Conservation (phyloP, 1,139 yeast species). For the Candida gigantensis region DNA sequence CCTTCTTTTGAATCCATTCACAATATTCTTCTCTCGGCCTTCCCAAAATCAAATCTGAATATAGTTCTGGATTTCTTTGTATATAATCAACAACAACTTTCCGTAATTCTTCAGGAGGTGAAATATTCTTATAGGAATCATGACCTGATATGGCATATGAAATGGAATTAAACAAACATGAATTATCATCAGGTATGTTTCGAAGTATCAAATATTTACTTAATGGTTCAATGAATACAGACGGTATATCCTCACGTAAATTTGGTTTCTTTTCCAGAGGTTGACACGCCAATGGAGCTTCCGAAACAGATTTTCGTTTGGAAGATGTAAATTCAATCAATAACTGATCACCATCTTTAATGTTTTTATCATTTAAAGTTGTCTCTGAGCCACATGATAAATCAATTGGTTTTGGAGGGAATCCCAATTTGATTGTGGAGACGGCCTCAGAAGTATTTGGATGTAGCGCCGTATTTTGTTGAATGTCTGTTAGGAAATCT, state of each 20-base stretch:
- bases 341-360: conserved; percentile 61
- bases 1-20: conserved; percentile 60
- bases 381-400: conserved; percentile 18
- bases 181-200: conserved; percentile 75
- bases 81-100: conserved; percentile 50
- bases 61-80: conserved; percentile 40
- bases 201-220: conserved; percentile 46
- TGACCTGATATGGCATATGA: conserved; percentile 51
- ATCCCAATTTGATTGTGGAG: conserved; percentile 49
- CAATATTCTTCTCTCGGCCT: conserved; percentile 51
- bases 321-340: conserved; percentile 28
- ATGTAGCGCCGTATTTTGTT: conserved; percentile 17
- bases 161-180: conserved; percentile 74
- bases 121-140: conserved; percentile 17
- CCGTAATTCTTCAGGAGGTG: conserved; percentile 45
- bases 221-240: conserved; percentile 22
- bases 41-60: conserved; percentile 63
- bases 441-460: conserved; percentile 15
- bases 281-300: conserved; percentile 4
- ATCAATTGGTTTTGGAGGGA: conserved; percentile 56
- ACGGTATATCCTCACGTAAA: conserved; percentile 26
- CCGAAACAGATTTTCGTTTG: conserved; percentile 7
- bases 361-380: conserved; percentile 39
- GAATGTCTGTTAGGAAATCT: conserved; percentile 22
- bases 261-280: conserved; percentile 11